Percentiles rank a stretch among this genome's conserved stretches.
Conservation (phyloP, 495 filamentous ascomycete species). For the Penicillium antarcticum region DNA sequence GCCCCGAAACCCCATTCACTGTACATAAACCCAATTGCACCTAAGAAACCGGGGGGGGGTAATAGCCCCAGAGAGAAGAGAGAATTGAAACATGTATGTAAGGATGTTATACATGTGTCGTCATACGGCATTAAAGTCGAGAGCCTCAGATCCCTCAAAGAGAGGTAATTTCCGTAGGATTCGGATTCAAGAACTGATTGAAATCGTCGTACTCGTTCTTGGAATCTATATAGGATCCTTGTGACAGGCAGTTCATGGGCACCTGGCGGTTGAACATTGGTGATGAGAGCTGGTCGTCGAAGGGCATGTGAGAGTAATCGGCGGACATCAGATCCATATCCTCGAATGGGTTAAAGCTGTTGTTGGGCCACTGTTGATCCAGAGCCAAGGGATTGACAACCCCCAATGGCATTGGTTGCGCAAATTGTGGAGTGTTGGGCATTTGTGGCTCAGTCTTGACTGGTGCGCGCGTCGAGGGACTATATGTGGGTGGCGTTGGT, state of each 20-base stretch:
- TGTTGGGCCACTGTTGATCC: constrained; percentile 29
- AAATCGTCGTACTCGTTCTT: constrained; percentile 42
- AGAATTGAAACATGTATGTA: constrained; percentile 23
- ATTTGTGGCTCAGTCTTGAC: constrained; percentile 34
- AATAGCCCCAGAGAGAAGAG: constrained; percentile 16
- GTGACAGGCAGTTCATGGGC: constrained; percentile 38
- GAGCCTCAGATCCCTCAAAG: constrained; percentile 27
- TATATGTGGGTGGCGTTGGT: constrained; percentile 37
- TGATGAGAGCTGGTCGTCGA: constrained; percentile 33
- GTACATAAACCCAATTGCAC: constrained; percentile 22
- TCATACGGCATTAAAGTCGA: constrained; percentile 29
- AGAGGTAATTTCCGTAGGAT: constrained; percentile 42
- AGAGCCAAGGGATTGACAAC: constrained; percentile 41
- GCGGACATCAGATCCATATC: constrained; percentile 41
- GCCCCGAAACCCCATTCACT: constrained; percentile 16
- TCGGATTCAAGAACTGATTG: constrained; percentile 43
- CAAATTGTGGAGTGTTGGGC: constrained; percentile 13
- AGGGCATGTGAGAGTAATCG: constrained; percentile 33
- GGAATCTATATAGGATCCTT: constrained; percentile 23
- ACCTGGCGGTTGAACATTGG: constrained; percentile 39
- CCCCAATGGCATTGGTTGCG: constrained; percentile 29
- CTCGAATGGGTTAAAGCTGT: constrained; percentile 33
- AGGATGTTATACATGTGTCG: constrained; percentile 34
- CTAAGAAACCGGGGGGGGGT: constrained; percentile 12
- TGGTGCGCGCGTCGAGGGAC: constrained; percentile 25